Evolutionary conservation across 2,329 filamentous ascomycete species (phyloP).

Genomic region (Monilinia aucupariae): DNA sequence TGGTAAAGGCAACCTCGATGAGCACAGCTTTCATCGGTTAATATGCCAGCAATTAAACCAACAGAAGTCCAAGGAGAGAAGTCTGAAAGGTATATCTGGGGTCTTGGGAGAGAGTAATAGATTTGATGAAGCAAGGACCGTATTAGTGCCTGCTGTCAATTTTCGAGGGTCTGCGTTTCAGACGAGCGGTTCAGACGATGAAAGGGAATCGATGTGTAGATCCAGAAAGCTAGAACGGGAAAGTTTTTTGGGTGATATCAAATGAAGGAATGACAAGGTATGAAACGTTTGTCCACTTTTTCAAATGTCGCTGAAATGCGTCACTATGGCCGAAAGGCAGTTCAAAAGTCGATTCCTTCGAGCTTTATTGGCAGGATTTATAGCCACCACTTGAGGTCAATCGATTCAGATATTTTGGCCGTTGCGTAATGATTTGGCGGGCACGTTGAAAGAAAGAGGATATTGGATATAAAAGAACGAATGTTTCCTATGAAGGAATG

Average conservation of each 20-base stretch:
- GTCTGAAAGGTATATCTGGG: background rate
- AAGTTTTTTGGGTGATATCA: background rate
- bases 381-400: slow-evolving; percentile 2
- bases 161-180: slow-evolving; percentile 3
- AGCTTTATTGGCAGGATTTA: background rate
- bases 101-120: background rate
- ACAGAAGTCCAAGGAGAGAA: background rate
- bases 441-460: background rate
- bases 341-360: background rate
- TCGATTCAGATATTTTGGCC: background rate
- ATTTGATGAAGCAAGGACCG: background rate
- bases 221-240: background rate
- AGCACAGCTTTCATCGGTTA: slow-evolving; percentile 4
- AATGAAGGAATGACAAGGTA: background rate
- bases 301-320: background rate
- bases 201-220: background rate
- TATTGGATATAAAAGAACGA: background rate
- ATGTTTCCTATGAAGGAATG: background rate
- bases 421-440: background rate
- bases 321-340: background rate
- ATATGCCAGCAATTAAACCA: background rate
- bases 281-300: background rate
- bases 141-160: background rate
- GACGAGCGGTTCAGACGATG: background rate
- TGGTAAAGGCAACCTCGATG: background rate